Evolutionary conservation across 345 rosid genomes (phyloP).

Genomic region (Hibiscus tridactylites): DNA sequence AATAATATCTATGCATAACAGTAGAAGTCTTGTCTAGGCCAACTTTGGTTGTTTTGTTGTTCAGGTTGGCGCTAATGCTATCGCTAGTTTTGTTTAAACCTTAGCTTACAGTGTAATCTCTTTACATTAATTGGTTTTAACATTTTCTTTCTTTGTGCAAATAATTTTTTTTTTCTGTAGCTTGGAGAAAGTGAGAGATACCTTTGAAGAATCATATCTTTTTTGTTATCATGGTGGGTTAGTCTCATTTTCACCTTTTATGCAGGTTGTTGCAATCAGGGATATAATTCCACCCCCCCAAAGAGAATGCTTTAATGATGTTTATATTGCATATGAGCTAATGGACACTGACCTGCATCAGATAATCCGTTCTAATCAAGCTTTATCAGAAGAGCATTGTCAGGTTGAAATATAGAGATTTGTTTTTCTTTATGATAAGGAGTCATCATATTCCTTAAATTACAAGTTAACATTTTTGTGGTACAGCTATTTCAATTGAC

Average conservation of each 20-base stretch:
- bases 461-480: background rate
- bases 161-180: background rate
- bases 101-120: background rate
- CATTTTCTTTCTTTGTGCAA: background rate
- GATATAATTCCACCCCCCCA: slow-evolving; percentile 78
- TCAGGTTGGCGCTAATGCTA: background rate
- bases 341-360: slow-evolving; percentile 75
- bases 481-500: background rate
- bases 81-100: background rate
- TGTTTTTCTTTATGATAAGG: background rate
- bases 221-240: background rate
- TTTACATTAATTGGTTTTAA: background rate
- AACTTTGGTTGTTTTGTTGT: background rate
- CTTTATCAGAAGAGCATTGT: slow-evolving; percentile 58
- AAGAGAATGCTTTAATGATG: slow-evolving; percentile 62
- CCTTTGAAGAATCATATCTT: background rate
- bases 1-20: background rate
- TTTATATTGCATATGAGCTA: slow-evolving; percentile 79
- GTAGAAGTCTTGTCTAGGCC: background rate
- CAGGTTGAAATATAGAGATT: slow-evolving; percentile 39
- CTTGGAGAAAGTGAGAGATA: background rate
- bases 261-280: slow-evolving; percentile 84
- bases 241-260: slow-evolving; percentile 9
- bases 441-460: background rate
- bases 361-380: slow-evolving; percentile 63